phyloP scores from a whole-genome alignment of 2,329 filamentous ascomycete genomes.

The Phialemonium atrogriseum region DNA sequence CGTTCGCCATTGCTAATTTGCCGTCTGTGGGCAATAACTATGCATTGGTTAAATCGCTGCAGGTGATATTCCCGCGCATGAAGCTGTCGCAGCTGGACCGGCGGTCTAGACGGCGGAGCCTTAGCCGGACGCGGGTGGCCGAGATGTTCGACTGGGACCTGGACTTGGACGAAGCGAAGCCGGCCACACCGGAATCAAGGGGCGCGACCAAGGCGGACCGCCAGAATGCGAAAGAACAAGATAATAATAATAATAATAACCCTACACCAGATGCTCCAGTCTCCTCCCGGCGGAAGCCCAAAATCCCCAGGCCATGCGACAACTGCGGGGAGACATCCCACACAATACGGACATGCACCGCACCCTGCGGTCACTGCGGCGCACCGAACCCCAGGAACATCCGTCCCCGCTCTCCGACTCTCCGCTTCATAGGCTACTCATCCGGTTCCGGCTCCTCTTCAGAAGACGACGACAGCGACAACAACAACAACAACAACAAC shows the following conservation, averaged over 20 bases:
- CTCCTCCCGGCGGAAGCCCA: neutral
- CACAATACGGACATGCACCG: slow-evolving; percentile 14
- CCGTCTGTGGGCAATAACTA: slow-evolving; percentile 13
- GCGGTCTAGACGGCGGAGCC: slow-evolving; percentile 22
- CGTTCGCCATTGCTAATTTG: slow-evolving; percentile 15
- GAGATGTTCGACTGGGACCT: slow-evolving; percentile 23
- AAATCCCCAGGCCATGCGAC: slow-evolving; percentile 10
- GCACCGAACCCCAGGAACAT: slow-evolving; percentile 9
- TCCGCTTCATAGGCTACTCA: no score
- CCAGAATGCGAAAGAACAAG: neutral
- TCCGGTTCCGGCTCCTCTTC: neutral
- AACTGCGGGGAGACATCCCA: slow-evolving; percentile 23
- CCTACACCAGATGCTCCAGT: neutral
- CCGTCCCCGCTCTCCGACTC: neutral
- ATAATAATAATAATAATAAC: neutral
- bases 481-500: neutral
- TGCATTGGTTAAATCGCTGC: slow-evolving; percentile 9
- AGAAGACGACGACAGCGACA: neutral
- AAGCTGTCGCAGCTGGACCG: slow-evolving; percentile 21
- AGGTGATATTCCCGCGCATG: slow-evolving; percentile 27
- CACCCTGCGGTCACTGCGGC: slow-evolving; percentile 26
- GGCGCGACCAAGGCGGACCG: neutral
- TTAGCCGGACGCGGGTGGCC: slow-evolving; percentile 25
- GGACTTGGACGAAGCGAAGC: neutral
- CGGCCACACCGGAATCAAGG: neutral